Evolutionary conservation across 2,329 filamentous ascomycete species (phyloP), one percentile per base, ranked within the genome.

Genomic region (Pseudogymnoascus sp.): DNA sequence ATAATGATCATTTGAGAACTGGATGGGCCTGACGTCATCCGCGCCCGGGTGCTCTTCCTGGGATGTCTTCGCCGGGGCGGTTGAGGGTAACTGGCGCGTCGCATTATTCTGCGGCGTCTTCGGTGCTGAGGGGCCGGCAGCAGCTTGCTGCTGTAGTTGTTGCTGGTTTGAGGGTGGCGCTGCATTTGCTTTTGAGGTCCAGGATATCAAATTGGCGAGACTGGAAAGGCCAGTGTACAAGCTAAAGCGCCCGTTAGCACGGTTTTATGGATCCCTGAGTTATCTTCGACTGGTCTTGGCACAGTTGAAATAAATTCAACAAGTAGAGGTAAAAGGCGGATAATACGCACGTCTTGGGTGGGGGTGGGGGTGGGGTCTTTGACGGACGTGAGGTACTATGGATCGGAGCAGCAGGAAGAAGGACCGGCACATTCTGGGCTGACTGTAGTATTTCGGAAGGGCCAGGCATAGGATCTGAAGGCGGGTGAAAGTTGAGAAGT

Each of bases 361-460:
- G 18, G 18, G 18, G 18, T 18, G 18, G 18, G 18, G 18, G 18
- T 18, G 18, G 18, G 18, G 18, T 18, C 18, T 18, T 18, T 18
- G 18, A 2, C 3, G 48, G 37, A 60, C 59, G 25, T 42, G 60
- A 33, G n/a, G 27, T 58, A 63, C 63, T 63, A 5, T 27, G 58
- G 15, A 69, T 67, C 18, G 64, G 58, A 8, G 63, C 60, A n/a
- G 67, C 35, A 35, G 66, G 63, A 18, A 63, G 61, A n/a, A 66
- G 64, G 48, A 13, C 58, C 27, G 18, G 18, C 18, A 18, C 18
- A 18, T 9, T 48, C 60, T 58, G 45, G 8, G 59, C 29, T 58
- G 48, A 27, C 9, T 21, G 48, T 33, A 15, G 4, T 12, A 65
- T 69, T 18, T 65, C 68, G 29, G 71, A 71, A 8, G 65, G 64